Evolutionary conservation across 2,329 filamentous ascomycete genomes (phyloP).

Genomic region (Colletotrichum orchidophilum): DNA sequence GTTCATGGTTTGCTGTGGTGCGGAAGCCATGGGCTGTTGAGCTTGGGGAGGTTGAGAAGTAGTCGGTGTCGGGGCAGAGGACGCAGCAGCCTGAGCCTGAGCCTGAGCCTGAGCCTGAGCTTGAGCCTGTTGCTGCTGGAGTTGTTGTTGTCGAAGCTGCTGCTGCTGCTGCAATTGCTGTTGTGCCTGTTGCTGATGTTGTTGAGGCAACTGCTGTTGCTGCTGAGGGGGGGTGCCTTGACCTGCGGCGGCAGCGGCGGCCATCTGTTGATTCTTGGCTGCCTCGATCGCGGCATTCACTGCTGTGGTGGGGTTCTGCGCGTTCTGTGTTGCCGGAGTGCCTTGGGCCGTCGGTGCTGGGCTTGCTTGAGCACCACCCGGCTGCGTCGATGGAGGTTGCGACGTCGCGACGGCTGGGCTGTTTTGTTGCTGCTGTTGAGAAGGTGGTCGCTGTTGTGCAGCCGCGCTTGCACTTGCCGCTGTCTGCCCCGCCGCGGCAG

Average conservation of each 20-base stretch:
- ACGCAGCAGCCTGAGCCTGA: conserved; percentile 29
- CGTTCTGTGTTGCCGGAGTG: conserved; percentile 33
- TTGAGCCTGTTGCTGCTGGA: conserved; percentile 41
- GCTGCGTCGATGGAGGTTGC: conserved; percentile 26
- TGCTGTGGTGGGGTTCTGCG: conserved; percentile 46
- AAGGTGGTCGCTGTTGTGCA: conserved; percentile 27
- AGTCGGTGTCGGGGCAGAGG: conserved; percentile 18
- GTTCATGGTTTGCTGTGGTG: conserved; percentile 26
- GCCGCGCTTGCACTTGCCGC: conserved; percentile 28
- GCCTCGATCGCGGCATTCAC: conserved; percentile 56
- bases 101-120: conserved; percentile 37
- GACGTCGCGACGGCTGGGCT: conserved; percentile 35
- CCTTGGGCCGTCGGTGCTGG: neutral
- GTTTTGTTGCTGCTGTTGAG: conserved; percentile 31
- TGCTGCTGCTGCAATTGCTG: conserved; percentile 41
- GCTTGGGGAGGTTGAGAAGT: conserved; percentile 15
- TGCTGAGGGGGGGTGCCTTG: conserved; percentile 40
- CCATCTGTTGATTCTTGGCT: conserved; percentile 53
- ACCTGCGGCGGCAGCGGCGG: conserved; percentile 36
- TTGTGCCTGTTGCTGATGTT: conserved; percentile 30
- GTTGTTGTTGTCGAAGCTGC: conserved; percentile 38
- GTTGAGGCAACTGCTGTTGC: conserved; percentile 28
- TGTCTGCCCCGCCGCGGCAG: conserved; percentile 31
- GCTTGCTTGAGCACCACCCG: conserved; percentile 23
- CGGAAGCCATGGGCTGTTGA: conserved; percentile 12